Evolutionary conservation across 305 asterid genomes (phyloP).

Genomic region (Solanum hybrid): DNA sequence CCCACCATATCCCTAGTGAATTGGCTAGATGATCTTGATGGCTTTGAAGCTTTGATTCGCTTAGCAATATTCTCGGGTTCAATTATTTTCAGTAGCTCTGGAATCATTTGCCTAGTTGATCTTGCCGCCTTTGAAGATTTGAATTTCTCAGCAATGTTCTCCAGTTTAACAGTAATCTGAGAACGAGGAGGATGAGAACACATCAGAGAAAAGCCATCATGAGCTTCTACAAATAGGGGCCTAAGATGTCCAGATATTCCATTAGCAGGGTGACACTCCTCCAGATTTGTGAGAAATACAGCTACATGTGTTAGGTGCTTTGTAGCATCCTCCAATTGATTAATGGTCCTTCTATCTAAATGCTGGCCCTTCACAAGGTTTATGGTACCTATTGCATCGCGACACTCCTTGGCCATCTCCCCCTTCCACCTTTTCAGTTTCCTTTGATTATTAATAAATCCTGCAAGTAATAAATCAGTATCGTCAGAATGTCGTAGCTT

Average conservation of each 20-base stretch:
- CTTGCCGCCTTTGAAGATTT: background rate
- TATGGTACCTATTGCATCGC: background rate
- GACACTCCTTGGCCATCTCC: background rate
- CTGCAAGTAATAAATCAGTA: background rate
- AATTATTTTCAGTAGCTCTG: background rate
- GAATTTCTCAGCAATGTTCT: background rate
- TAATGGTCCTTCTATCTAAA: background rate
- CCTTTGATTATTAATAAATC: background rate
- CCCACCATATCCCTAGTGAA: background rate
- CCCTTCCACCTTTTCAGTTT: background rate
- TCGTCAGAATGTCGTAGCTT: background rate
- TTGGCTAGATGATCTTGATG: background rate
- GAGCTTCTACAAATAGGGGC: background rate
- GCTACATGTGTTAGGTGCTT: background rate
- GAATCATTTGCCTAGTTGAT: background rate
- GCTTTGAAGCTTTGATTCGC: background rate
- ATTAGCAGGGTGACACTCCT: background rate
- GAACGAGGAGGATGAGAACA: background rate
- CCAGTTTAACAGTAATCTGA: background rate
- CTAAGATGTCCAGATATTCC: background rate
- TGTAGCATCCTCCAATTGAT: background rate
- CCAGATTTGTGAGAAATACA: background rate
- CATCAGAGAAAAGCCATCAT: background rate
- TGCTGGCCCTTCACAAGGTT: background rate
- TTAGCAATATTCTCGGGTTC: background rate